phyloP scores from a whole-genome alignment of 352 stramenopile species.

The Phytophthora kernoviae region DNA sequence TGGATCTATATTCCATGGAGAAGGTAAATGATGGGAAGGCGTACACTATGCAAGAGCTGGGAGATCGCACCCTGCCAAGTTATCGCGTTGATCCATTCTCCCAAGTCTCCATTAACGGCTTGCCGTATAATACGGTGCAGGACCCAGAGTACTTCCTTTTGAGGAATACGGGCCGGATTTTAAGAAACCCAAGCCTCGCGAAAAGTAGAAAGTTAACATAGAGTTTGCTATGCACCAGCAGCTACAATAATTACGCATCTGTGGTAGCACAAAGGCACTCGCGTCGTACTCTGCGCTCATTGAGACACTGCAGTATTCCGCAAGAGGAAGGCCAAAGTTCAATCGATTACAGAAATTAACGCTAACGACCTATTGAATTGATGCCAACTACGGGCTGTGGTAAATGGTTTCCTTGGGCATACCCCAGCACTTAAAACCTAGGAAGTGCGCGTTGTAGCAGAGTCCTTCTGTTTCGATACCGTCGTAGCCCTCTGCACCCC shows the following conservation, averaged over 20 bases:
- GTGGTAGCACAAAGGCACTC: too few species aligned
- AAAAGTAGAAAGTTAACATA: neutral
- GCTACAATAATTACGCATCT: too few species aligned
- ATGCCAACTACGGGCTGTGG: slow-evolving; percentile 1
- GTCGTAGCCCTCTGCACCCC: slow-evolving; percentile 48
- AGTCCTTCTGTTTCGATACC: slow-evolving; percentile 59
- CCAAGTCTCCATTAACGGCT: slow-evolving; percentile 23
- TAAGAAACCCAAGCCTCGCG: slow-evolving; percentile 17
- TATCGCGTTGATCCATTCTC: slow-evolving; percentile 18
- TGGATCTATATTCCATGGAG: slow-evolving; percentile 34
- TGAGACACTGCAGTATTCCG: too few species aligned
- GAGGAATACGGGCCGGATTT: slow-evolving; percentile 26
- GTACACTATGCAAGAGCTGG: slow-evolving; percentile 20
- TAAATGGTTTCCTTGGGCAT: slow-evolving; percentile 43
- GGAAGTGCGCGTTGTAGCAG: slow-evolving; percentile 47
- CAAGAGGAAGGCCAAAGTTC: too few species aligned
- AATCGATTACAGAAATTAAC: too few species aligned
- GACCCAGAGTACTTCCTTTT: slow-evolving; percentile 35
- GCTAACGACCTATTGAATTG: too few species aligned
- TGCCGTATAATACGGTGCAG: slow-evolving; percentile 28
- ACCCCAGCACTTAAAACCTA: slow-evolving; percentile 52
- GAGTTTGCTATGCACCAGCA: too few species aligned
- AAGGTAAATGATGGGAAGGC: neutral
- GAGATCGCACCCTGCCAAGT: slow-evolving; percentile 8
- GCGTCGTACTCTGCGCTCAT: too few species aligned